Conservation (phyloP, 1,139 yeast species). For the Yamadazyma dushanensis region DNA sequence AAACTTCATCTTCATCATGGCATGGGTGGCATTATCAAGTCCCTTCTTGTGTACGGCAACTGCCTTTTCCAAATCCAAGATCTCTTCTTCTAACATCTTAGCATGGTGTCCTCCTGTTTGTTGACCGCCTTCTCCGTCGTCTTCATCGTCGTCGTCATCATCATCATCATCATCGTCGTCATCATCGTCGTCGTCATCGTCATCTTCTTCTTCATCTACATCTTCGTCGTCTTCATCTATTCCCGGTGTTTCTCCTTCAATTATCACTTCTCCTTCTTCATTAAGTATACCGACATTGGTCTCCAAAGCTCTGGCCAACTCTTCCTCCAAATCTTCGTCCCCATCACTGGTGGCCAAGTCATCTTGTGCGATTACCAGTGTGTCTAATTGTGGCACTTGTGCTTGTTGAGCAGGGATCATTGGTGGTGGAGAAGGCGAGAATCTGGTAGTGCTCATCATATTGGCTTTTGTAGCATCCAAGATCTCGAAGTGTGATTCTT, state of each 20-base stretch:
- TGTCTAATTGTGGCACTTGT: constrained; percentile 17
- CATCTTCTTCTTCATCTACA: constrained; percentile 14
- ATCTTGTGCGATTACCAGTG: constrained; percentile 8
- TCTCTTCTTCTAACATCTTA: constrained; percentile 81
- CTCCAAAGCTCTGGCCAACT: constrained; percentile 43
- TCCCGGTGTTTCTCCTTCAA: constrained; percentile 16
- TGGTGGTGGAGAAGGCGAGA: constrained; percentile 19
- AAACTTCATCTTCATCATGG: constrained; percentile 85
- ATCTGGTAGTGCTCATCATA: constrained; percentile 16
- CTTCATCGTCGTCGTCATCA: constrained; percentile 32
- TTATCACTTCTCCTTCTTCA: constrained; percentile 15
- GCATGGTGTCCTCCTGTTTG: constrained; percentile 57
- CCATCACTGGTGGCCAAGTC: constrained; percentile 19
- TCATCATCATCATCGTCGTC: constrained; percentile 26
- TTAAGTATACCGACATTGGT: constrained; percentile 12
- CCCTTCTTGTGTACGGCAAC: constrained; percentile 76
- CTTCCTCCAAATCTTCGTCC: constrained; percentile 37
- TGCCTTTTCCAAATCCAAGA: constrained; percentile 76
- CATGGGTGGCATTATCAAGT: constrained; percentile 76
- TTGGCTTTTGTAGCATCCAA: constrained; percentile 49
- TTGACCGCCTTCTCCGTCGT: constrained; percentile 29
- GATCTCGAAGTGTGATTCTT: constrained; percentile 75
- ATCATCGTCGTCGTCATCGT: constrained; percentile 17
- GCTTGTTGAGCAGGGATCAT: constrained; percentile 19
- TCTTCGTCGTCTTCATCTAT: constrained; percentile 14